Evolutionary conservation across 306 rosid genomes (phyloP).

Genomic region (Astragalus glycyphyllos): DNA sequence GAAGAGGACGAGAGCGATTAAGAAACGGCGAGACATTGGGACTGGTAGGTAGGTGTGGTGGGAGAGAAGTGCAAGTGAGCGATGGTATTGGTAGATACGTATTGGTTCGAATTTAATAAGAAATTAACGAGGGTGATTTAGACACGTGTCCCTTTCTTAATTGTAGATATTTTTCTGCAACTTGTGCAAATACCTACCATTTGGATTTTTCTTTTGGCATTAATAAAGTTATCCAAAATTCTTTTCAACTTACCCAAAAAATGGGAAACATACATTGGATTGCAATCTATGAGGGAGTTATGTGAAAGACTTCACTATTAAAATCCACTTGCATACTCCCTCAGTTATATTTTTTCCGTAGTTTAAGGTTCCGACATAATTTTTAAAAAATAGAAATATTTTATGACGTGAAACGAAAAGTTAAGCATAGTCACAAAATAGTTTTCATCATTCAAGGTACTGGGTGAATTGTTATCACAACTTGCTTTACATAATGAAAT

Average conservation of each 20-base stretch:
- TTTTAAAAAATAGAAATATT: too few relatives aligned
- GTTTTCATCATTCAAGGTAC: too few relatives aligned
- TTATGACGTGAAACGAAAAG: too few relatives aligned
- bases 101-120: neutral
- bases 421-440: too few relatives aligned
- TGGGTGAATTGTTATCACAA: too few relatives aligned
- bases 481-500: too few relatives aligned
- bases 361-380: too few relatives aligned
- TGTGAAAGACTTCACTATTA: too few relatives aligned
- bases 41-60: neutral
- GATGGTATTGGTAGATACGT: too few relatives aligned
- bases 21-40: conserved; percentile 48
- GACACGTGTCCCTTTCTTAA: conserved; percentile 33
- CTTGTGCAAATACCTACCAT: conserved; percentile 17
- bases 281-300: too few relatives aligned
- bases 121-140: neutral
- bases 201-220: neutral
- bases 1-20: conserved; percentile 42
- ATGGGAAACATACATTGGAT: neutral
- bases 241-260: neutral
- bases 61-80: neutral
- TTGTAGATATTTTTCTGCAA: neutral
- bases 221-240: neutral
- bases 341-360: too few relatives aligned
- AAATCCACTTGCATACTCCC: too few relatives aligned